Evolutionary conservation across 306 rosid species (phyloP).

Genomic region (Vicia villosa): DNA sequence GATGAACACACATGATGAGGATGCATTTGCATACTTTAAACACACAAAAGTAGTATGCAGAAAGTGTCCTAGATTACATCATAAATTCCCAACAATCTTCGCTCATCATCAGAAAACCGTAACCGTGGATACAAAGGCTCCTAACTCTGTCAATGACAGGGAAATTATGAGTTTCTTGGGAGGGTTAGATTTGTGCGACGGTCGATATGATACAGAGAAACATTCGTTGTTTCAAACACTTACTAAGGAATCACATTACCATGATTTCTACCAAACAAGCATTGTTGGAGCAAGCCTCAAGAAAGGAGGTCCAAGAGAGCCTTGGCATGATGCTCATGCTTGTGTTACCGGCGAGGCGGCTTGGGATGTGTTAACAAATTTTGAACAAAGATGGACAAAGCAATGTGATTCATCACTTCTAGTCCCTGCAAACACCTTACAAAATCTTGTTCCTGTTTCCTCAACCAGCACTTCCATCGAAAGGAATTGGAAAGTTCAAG

Average conservation of each 20-base stretch:
- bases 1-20: slow-evolving; percentile 89
- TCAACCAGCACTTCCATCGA: slow-evolving; percentile 44
- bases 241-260: slow-evolving; percentile 51
- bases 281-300: slow-evolving; percentile 70
- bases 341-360: slow-evolving; percentile 88
- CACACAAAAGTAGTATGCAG: slow-evolving; percentile 79
- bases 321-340: slow-evolving; percentile 99
- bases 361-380: slow-evolving; percentile 83
- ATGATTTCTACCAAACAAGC: slow-evolving; percentile 81
- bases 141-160: slow-evolving; percentile 46
- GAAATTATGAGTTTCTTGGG: slow-evolving; percentile 88
- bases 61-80: slow-evolving; percentile 74
- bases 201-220: slow-evolving; percentile 83
- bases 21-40: slow-evolving; percentile 68
- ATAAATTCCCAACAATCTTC: slow-evolving; percentile 71
- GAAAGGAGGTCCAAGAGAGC: slow-evolving; percentile 92
- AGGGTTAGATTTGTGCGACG: slow-evolving; percentile 85
- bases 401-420: slow-evolving; percentile 71
- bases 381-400: slow-evolving; percentile 89
- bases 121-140: slow-evolving; percentile 58
- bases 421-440: slow-evolving; percentile 58
- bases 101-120: slow-evolving; percentile 92
- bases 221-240: slow-evolving; percentile 82
- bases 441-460: slow-evolving; percentile 47
- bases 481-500: slow-evolving; percentile 85